Base-by-base conservation (phyloP, 1,284 basidiomycete species). In the Phellinidium pouzarii region DNA sequence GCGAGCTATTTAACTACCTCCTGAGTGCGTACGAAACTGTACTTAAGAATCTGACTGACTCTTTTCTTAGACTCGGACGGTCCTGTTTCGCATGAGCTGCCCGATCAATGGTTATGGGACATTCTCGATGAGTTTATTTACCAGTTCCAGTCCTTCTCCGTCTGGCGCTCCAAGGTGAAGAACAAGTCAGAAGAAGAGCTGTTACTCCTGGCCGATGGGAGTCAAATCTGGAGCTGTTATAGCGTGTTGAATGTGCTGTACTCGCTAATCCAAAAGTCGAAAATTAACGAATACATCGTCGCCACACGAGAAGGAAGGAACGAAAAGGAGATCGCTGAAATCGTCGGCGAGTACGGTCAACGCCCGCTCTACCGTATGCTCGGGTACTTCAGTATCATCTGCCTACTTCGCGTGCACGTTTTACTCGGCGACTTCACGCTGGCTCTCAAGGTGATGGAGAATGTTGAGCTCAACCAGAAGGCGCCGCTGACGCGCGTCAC, bases 71-170 rank as follows among this genome's bases (percentile, higher is more conserved):
- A 96, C 69, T 94, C 91, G 20, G 93, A 97, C 58, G 91, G 91
- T 0, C 95, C 95, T 1, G 94, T 98, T 0, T 70, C 84, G 14
- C 83, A 98, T 50, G 87, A 95, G 61, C 81, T 98, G 12, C 95
- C 95, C 0, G 91, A 94, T 58, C 94, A 97, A 69, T 99, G 95
- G 95, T 73, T 99, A 4, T 98, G 94, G 91, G 95, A 99, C 68
- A 97, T 99, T 70, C 88, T 98, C 63, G 95, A 98, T 72, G 95
- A 98, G 66, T 99, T 99, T 70, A 96, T 98, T 62, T 99, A 97
- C 73, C 95, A 98, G 68, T 99, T 95, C 77, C 92, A 96, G 68
- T 89, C 89, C 20, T 97, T 97, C 72, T 87, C 93, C 61, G 84
- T 90, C 51, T 97, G 91, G 87, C 76, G 94, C 53, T 87, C 88